Evolutionary conservation across 1,139 yeast genomes (phyloP).

Genomic region (Sugiyamaella xylanicola): DNA sequence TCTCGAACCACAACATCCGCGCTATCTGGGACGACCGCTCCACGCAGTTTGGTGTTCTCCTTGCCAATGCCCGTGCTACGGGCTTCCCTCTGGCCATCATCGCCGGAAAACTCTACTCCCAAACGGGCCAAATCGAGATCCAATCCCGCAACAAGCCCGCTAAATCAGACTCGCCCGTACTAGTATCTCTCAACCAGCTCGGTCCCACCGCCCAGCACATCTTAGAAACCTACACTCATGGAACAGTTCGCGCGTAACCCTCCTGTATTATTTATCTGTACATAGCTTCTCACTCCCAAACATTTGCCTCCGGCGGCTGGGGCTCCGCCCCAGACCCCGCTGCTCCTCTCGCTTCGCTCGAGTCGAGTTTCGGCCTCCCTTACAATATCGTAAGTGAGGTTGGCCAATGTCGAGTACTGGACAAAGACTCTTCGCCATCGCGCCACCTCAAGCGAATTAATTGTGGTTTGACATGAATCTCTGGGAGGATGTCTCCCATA

Average conservation of each 20-base stretch:
- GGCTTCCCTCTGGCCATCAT: conserved; percentile 45
- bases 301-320: neutral
- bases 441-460: no score
- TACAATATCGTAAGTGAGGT: no score
- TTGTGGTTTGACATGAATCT: no score
- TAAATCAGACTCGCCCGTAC: neutral
- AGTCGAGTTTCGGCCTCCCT: neutral
- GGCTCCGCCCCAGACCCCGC: neutral
- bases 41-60: conserved; percentile 41
- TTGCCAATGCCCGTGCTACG: conserved; percentile 41
- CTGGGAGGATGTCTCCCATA: no score
- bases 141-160: conserved; percentile 24
- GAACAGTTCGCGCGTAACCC: no score
- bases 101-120: conserved; percentile 39
- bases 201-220: conserved; percentile 7
- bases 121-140: conserved; percentile 38
- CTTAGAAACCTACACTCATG: neutral
- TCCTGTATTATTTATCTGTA: neutral
- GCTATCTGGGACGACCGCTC: conserved; percentile 45
- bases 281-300: neutral
- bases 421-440: no score
- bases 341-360: neutral
- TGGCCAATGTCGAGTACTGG: no score
- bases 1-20: conserved; percentile 33
- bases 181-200: conserved; percentile 15